phyloP scores from a whole-genome alignment of 768 basidiomycete genomes.

The Rickenella mellea region DNA sequence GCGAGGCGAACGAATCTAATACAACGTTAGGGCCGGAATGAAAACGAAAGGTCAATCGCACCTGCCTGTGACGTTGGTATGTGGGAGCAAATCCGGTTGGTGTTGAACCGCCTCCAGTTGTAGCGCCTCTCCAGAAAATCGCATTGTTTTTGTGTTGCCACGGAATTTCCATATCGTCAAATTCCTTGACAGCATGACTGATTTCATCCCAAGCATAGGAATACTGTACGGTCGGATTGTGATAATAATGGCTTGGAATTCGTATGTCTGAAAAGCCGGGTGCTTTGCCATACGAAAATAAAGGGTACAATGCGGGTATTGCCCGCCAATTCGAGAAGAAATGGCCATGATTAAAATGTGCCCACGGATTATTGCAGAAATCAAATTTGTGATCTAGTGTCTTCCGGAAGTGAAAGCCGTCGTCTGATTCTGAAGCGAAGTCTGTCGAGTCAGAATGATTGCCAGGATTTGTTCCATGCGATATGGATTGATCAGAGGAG shows the following conservation, averaged over 20 bases:
- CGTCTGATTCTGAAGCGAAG: slow-evolving; percentile 25
- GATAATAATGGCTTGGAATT: slow-evolving; percentile 96
- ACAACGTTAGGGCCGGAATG: slow-evolving; percentile 2
- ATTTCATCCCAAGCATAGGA: slow-evolving; percentile 88
- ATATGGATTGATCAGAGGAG: slow-evolving; percentile 51
- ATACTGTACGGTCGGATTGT: slow-evolving; percentile 68
- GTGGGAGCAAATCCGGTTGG: slow-evolving; percentile 74
- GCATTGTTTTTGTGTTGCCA: slow-evolving; percentile 84
- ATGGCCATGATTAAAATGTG: slow-evolving; percentile 83
- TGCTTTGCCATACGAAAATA: slow-evolving; percentile 87
- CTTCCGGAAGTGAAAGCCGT: slow-evolving; percentile 59
- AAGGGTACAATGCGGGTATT: slow-evolving; percentile 80
- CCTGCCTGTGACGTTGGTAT: slow-evolving; percentile 81
- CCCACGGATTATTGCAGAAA: slow-evolving; percentile 76
- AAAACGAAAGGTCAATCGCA: slow-evolving; percentile 10
- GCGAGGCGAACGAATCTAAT: slow-evolving; percentile 70
- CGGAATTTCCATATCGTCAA: slow-evolving; percentile 76
- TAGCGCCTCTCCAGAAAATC: slow-evolving; percentile 94
- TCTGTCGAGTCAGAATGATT: neutral
- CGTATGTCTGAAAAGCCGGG: slow-evolving; percentile 82
- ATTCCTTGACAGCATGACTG: slow-evolving; percentile 59
- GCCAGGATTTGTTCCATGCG: neutral
- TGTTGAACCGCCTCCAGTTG: slow-evolving; percentile 86
- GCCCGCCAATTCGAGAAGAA: slow-evolving; percentile 97
- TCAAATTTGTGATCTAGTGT: slow-evolving; percentile 58